phyloP scores from a whole-genome alignment of 306 rosid genomes.

The Lupinus albus region DNA sequence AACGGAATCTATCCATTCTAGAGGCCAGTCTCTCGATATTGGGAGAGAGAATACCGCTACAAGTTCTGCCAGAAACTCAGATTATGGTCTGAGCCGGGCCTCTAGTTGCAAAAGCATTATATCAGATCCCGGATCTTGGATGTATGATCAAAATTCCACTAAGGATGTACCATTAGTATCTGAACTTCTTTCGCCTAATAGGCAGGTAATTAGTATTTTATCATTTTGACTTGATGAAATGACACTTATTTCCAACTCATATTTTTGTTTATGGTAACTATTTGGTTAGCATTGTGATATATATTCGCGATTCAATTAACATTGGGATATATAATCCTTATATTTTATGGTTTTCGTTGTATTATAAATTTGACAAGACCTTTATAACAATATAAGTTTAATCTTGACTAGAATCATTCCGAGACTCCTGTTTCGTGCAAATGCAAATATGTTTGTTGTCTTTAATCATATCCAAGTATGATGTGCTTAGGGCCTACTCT shows the following conservation, averaged over 20 bases:
- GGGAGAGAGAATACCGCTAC: slow-evolving; percentile 46
- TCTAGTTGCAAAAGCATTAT: slow-evolving; percentile 1
- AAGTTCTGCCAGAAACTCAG: slow-evolving; percentile 51
- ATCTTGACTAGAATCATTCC: slow-evolving; percentile 28
- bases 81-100: slow-evolving; percentile 42
- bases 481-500: slow-evolving; percentile 2
- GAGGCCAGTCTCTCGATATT: slow-evolving; percentile 60
- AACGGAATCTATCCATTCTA: slow-evolving; percentile 49
- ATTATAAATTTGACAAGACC: slow-evolving; percentile 12
- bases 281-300: slow-evolving; percentile 15
- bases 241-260: slow-evolving; percentile 19
- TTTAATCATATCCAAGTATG: neutral
- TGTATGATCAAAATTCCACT: slow-evolving; percentile 51
- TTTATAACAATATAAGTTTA: neutral
- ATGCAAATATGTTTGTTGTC: slow-evolving; percentile 11
- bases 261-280: slow-evolving; percentile 7
- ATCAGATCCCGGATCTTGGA: slow-evolving; percentile 55
- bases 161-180: slow-evolving; percentile 39
- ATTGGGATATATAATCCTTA: neutral
- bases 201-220: slow-evolving; percentile 59
- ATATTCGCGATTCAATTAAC: neutral
- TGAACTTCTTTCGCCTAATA: slow-evolving; percentile 50
- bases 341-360: slow-evolving; percentile 4
- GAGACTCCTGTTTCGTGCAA: neutral
- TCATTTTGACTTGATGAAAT: slow-evolving; percentile 36